phyloP scores from a whole-genome alignment of 2,329 filamentous ascomycete species.

The Blastomyces emzantsi region DNA sequence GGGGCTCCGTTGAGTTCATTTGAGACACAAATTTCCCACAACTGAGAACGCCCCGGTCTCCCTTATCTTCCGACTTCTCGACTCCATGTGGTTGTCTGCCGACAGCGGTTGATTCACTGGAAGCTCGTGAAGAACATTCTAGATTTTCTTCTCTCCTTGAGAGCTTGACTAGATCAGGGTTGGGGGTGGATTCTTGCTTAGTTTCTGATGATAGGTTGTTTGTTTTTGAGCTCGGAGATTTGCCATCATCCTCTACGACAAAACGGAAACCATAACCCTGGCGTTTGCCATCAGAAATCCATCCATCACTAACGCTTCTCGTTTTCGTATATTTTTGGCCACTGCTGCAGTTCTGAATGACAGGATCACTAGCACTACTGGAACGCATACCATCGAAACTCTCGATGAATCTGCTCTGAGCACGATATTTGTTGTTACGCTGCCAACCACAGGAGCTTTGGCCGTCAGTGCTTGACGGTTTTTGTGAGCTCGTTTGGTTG shows the following conservation, averaged over 20 bases:
- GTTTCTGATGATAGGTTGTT: background rate
- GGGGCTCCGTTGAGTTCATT: background rate
- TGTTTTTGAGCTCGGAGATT: slow-evolving; percentile 3
- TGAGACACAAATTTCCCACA: background rate
- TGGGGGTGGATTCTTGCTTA: background rate
- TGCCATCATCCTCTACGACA: slow-evolving; percentile 20
- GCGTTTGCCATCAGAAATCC: slow-evolving; percentile 35
- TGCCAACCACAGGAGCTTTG: background rate
- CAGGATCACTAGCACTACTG: background rate
- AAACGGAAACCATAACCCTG: slow-evolving; percentile 34
- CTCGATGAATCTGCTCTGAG: slow-evolving; percentile 29
- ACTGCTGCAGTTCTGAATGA: background rate
- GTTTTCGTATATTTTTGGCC: background rate
- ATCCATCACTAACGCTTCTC: slow-evolving; percentile 28
- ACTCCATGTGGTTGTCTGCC: background rate
- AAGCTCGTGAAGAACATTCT: background rate
- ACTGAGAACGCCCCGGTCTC: background rate
- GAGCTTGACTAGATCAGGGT: background rate
- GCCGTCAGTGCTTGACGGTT: background rate
- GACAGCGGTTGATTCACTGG: background rate
- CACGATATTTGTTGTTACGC: background rate
- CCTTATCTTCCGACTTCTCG: background rate
- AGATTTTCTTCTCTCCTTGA: background rate
- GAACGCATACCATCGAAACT: slow-evolving; percentile 21
- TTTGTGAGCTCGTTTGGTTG: background rate